phyloP scores from a whole-genome alignment of 441 rosid species.

The Biscutella auriculata region DNA sequence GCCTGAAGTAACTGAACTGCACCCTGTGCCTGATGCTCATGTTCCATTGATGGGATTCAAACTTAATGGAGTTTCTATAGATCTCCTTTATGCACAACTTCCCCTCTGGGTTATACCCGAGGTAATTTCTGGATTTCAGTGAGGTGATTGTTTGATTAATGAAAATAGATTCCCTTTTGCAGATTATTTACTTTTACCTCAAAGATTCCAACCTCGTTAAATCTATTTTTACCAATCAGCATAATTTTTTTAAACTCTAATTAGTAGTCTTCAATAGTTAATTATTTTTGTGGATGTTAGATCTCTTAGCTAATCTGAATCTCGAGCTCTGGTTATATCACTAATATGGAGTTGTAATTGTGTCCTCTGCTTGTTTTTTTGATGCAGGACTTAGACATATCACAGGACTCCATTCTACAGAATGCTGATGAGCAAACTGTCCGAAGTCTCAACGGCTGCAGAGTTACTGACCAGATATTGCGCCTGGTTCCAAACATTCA shows the following conservation, averaged over 20 bases:
- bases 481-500: constrained; percentile 93
- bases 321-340: neutral
- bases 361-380: constrained; percentile 15
- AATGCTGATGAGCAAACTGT: constrained; percentile 94
- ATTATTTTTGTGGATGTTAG: no score
- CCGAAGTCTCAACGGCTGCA: constrained; percentile 95
- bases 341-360: neutral
- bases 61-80: constrained; percentile 81
- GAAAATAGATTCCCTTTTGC: neutral
- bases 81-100: constrained; percentile 85
- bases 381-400: constrained; percentile 78
- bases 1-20: constrained; percentile 93
- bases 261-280: no score
- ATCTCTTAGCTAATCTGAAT: neutral
- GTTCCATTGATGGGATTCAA: constrained; percentile 89
- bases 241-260: no score
- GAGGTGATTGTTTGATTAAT: neutral
- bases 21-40: constrained; percentile 95
- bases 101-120: constrained; percentile 91
- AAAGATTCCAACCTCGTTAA: neutral
- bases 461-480: constrained; percentile 96
- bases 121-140: constrained; percentile 39
- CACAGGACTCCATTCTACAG: constrained; percentile 83
- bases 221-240: neutral
- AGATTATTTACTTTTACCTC: neutral